phyloP scores from a whole-genome alignment of 805 yeast species.

The Candida namnaoensis region DNA sequence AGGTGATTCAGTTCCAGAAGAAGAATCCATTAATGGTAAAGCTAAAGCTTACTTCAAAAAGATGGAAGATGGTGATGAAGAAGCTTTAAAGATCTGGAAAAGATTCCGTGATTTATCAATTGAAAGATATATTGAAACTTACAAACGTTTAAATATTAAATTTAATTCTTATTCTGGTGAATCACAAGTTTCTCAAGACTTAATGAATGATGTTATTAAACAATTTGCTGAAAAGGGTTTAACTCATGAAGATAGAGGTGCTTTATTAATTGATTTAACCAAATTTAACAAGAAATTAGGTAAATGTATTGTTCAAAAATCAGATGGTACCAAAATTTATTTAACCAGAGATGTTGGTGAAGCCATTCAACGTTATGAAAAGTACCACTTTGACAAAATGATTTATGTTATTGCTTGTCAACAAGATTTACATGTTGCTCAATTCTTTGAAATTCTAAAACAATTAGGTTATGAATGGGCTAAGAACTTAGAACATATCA shows the following conservation, averaged over 20 bases:
- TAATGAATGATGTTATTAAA: conserved; percentile 59
- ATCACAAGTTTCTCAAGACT: conserved; percentile 76
- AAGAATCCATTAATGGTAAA: conserved; percentile 56
- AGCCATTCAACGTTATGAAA: conserved; percentile 82
- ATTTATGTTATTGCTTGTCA: conserved; percentile 93
- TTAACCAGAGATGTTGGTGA: conserved; percentile 96
- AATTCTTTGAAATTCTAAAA: conserved; percentile 88
- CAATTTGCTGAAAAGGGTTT: conserved; percentile 59
- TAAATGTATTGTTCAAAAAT: conserved; percentile 84
- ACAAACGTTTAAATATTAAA: conserved; percentile 83
- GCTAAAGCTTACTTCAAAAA: conserved; percentile 83
- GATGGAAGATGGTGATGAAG: conserved; percentile 91
- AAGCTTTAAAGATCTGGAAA: conserved; percentile 71
- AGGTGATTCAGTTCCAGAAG: conserved; percentile 39
- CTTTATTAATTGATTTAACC: conserved; percentile 77
- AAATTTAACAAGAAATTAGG: conserved; percentile 86
- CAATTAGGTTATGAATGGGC: conserved; percentile 91
- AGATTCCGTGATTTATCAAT: conserved; percentile 89
- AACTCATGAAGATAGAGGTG: conserved; percentile 84
- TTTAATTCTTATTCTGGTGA: conserved; percentile 93
- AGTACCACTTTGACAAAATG: conserved; percentile 88
- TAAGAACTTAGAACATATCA: conserved; percentile 67
- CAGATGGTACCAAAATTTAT: conserved; percentile 92
- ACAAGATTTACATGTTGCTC: conserved; percentile 91
- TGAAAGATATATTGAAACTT: conserved; percentile 76